Base-by-base conservation (phyloP, 768 basidiomycete species). In the Tricholoma sp. region DNA sequence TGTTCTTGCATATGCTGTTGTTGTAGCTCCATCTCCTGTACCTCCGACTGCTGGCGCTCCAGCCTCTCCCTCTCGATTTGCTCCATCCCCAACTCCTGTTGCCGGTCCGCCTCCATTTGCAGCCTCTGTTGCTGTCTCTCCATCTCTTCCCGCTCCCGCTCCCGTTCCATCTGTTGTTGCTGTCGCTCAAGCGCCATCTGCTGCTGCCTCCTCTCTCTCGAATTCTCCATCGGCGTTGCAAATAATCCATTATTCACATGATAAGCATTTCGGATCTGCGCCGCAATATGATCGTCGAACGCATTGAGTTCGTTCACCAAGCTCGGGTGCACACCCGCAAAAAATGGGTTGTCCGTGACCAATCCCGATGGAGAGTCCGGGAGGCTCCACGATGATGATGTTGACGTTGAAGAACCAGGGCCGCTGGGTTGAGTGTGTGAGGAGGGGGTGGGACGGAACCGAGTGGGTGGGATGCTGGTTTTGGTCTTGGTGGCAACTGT, bases 201-300 rank as follows among this genome's bases (percentile, higher is more conserved):
- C 19, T 57, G 59, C 4, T 41, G 55, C 39, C 47, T 37, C 31
- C 37, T 52, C 47, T 18, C 46, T 35, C 43, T 47, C 43, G 49
- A 43, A 50, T 21, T 34, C 19, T 47, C 60, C 69, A 70, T 69
- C 7, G 66, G 66, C 11, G 59, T 62, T n/a, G 67, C 66, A 58
- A 72, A 73, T 32, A 71, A 62, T n/a, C 76, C 72, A 16, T 67
- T 68, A 39, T 72, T 72, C 46, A 67, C 67, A 32, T 71, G 64
- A 60, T 77, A 78, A 5, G 78, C 79, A 58, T 76, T 74, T 41
- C 75, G 71, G 14, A 84, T 76, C 64, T 83, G 83, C 11, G 73
- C 69, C 24, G 73, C 72, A 59, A 86, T 77, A 27, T 77, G 75
- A 0, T 78, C 82, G 9, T 84, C 82, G 61, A 86, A 85, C n/a